Evolutionary conservation across 352 stramenopile genomes (phyloP).

Genomic region (Pythium angustatum): DNA sequence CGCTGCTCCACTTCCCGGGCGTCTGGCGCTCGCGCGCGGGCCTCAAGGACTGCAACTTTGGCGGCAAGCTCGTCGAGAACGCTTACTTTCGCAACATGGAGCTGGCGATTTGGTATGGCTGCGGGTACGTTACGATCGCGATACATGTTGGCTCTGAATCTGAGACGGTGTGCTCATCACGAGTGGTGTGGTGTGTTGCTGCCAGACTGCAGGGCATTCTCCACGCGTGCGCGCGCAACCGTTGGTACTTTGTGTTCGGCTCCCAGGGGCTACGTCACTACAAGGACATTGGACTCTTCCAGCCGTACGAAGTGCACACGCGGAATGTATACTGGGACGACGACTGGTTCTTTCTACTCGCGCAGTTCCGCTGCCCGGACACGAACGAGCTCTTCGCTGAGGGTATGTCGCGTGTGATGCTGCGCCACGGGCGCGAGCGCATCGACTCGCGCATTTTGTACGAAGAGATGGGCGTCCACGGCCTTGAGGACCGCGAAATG

Average conservation of each 20-base stretch:
- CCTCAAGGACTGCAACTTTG: constrained; percentile 59
- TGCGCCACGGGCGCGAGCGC: constrained; percentile 52
- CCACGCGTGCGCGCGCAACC: constrained; percentile 50
- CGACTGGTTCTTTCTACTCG: constrained; percentile 67
- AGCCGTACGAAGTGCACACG: constrained; percentile 66
- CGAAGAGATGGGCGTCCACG: constrained; percentile 52
- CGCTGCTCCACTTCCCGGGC: constrained; percentile 54
- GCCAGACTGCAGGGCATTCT: constrained; percentile 52
- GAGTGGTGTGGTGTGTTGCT: neutral
- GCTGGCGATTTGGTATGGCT: constrained; percentile 71
- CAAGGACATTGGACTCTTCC: constrained; percentile 52
- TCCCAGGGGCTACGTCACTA: constrained; percentile 69
- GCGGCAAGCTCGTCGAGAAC: constrained; percentile 55
- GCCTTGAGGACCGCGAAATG: constrained; percentile 43
- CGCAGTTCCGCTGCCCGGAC: constrained; percentile 70
- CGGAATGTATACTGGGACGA: constrained; percentile 75
- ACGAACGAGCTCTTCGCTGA: constrained; percentile 64
- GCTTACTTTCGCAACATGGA: constrained; percentile 77
- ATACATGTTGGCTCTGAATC: too few species aligned
- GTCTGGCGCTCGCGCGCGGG: constrained; percentile 61
- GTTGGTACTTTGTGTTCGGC: constrained; percentile 71
- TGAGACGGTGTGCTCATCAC: too few species aligned
- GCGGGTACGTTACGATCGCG: constrained; percentile 39
- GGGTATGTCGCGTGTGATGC: constrained; percentile 58
- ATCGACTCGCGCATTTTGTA: constrained; percentile 56